Base-by-base conservation (phyloP, 2,329 filamentous ascomycete genomes). In the Taxawa tesnikishii region DNA sequence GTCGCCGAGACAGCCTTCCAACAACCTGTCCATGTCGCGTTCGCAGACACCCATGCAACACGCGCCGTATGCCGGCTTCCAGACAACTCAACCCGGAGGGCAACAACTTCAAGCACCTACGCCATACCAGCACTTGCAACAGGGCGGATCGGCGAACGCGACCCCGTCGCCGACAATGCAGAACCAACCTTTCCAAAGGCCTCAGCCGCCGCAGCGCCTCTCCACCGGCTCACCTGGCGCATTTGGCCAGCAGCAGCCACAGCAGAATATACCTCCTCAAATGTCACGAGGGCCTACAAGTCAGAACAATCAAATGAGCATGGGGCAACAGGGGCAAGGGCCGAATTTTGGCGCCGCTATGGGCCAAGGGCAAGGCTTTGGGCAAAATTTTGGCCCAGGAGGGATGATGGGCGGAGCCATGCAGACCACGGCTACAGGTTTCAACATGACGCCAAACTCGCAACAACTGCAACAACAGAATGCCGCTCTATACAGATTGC, bases 121-220 rank as follows among this genome's bases (percentile, higher is more conserved):
- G 38, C 74, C 74, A 34, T 93, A 88, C 53, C 75, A 83, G 40
- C 87, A 94, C 59, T 70, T 93, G 34, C 81, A 84, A 49, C 74
- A 80, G 43, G 79, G 82, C 48, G 78, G 79, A 31, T 85, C 84
- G 3, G 70, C 75, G 31, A 90, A 85, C 55, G 80, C 83, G 39
- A 94, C 84, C 24, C 88, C 88, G 8, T 96, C 90, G 5, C 90
- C 90, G 16, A 88, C 92, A 40, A 85, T 94, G 74, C 74, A 75
- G 39, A 85, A 79, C 51, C 87, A 92, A 50, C 69, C 74, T 33
- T 76, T 74, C 58, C 67, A 57, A 34, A 76, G 19, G 73, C 81
- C 49, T 70, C 77, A 79, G 24, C 82, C 85, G 51, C 68, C 53
- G 10, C 57, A 60, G 42, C 47, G 85, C 49, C 83, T 96, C 55